Percentiles rank a stretch among this genome's conserved stretches.
Conservation (phyloP, 805 yeast genomes). For the Wickerhamomyces bisporus region DNA sequence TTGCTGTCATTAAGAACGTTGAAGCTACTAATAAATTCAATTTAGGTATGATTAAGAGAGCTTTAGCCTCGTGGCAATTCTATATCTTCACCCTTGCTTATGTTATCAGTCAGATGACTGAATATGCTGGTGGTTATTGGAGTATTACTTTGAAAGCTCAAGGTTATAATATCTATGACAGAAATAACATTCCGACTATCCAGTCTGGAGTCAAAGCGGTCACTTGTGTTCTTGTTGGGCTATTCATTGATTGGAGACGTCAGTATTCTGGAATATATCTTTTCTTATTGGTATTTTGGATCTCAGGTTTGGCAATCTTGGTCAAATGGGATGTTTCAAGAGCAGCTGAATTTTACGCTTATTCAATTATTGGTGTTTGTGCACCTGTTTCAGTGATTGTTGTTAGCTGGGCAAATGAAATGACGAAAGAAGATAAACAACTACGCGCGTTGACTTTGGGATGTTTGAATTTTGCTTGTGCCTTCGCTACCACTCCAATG, state of each 20-base stretch:
- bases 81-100: slow-evolving; percentile 1
- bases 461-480: neutral
- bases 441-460: neutral
- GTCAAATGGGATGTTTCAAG: slow-evolving; percentile 1
- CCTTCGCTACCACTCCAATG: neutral
- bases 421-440: slow-evolving; percentile 2
- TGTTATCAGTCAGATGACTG: neutral
- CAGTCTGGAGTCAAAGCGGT: neutral
- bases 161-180: slow-evolving; percentile 2
- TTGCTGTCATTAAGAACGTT: neutral
- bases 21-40: neutral
- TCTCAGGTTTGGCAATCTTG: neutral
- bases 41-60: neutral
- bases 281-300: neutral
- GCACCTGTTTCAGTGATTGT: neutral
- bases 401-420: slow-evolving; percentile 3
- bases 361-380: neutral
- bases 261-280: neutral
- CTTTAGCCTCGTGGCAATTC: slow-evolving; percentile 2
- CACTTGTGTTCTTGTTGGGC: neutral
- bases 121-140: slow-evolving; percentile 1
- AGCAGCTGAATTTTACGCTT: slow-evolving; percentile 1
- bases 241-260: neutral
- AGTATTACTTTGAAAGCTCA: neutral
- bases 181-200: slow-evolving; percentile 2